phyloP scores from a whole-genome alignment of 345 rosid genomes.

The Salix udensis region DNA sequence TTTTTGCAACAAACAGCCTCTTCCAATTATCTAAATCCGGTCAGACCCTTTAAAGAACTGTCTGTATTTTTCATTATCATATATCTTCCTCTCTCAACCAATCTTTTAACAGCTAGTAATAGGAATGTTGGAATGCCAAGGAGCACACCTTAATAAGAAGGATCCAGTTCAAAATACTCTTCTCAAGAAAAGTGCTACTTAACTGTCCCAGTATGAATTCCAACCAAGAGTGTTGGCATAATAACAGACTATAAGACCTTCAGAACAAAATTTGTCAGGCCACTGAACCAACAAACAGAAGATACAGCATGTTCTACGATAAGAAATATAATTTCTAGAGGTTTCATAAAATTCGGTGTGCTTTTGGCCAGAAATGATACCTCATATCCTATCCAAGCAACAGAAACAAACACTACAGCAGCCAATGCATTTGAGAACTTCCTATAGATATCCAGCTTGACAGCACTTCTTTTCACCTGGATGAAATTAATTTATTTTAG shows the following conservation, averaged over 20 bases:
- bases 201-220: not conserved
- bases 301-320: not conserved
- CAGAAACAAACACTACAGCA: slow-evolving; percentile 76
- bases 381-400: slow-evolving; percentile 88
- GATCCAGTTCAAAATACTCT: not conserved
- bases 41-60: no score
- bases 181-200: not conserved
- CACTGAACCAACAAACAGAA: not conserved
- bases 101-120: not conserved
- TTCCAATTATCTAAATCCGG: not conserved
- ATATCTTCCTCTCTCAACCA: not conserved
- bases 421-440: slow-evolving; percentile 92
- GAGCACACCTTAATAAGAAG: not conserved
- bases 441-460: slow-evolving; percentile 85
- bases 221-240: not conserved
- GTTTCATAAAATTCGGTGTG: not conserved
- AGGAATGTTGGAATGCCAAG: not conserved
- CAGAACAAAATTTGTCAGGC: not conserved
- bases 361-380: slow-evolving; percentile 29
- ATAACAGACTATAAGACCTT: not conserved
- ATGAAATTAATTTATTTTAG: slow-evolving; percentile 10
- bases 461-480: slow-evolving; percentile 77
- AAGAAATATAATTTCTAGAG: not conserved
- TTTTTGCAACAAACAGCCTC: not conserved
- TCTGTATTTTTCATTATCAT: not conserved